phyloP scores from a whole-genome alignment of 2,329 filamentous ascomycete genomes.

The Clarireedia hainanense region DNA sequence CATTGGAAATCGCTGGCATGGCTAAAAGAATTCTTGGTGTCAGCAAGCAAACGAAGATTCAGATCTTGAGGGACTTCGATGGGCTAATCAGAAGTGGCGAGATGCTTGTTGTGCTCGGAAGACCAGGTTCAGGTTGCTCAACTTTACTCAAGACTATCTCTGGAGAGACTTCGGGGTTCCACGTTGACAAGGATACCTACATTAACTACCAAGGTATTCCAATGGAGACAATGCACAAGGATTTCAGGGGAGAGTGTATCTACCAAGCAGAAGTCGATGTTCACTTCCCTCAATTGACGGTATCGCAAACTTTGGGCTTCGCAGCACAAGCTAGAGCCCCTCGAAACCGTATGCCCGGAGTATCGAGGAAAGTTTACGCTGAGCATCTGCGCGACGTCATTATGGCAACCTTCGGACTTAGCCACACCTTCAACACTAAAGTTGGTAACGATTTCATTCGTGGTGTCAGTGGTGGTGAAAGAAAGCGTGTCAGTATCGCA shows the following conservation, averaged over 20 bases:
- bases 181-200: constrained; percentile 39
- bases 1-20: constrained; percentile 41
- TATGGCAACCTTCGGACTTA: constrained; percentile 62
- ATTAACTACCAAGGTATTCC: constrained; percentile 55
- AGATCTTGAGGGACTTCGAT: constrained; percentile 57
- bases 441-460: constrained; percentile 69
- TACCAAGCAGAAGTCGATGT: constrained; percentile 73
- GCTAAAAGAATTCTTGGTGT: constrained; percentile 44
- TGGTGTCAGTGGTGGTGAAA: constrained; percentile 63
- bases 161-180: constrained; percentile 48
- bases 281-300: constrained; percentile 71
- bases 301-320: constrained; percentile 66
- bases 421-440: constrained; percentile 64
- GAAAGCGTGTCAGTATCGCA: constrained; percentile 75
- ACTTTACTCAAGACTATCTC: constrained; percentile 54
- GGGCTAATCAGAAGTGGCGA: constrained; percentile 57
- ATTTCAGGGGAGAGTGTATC: constrained; percentile 58
- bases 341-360: constrained; percentile 53
- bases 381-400: constrained; percentile 48
- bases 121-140: constrained; percentile 57
- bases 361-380: constrained; percentile 50
- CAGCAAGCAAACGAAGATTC: constrained; percentile 39
- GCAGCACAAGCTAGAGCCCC: constrained; percentile 63
- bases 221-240: constrained; percentile 42
- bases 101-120: constrained; percentile 60